Evolutionary conservation across 2,329 filamentous ascomycete species (phyloP).

Genomic region (Trichoderma polysporum): DNA sequence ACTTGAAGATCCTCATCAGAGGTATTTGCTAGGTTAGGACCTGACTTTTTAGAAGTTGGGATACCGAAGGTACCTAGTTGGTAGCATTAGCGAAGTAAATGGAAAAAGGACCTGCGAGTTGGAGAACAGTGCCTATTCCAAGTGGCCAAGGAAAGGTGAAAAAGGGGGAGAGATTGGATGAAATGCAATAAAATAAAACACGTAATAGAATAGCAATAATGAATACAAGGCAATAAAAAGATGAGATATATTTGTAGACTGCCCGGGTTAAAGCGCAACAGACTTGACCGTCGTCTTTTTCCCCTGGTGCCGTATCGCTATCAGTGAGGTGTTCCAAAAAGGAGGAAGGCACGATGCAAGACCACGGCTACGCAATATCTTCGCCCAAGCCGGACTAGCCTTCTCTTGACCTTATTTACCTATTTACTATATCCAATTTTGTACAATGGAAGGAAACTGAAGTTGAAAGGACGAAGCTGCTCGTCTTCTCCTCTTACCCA

Average conservation of each 20-base stretch:
- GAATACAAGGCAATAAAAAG: not conserved
- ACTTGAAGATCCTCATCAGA: no score
- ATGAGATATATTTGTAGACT: not conserved
- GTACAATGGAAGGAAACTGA: not conserved
- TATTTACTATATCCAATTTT: not conserved
- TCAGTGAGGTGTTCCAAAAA: not conserved
- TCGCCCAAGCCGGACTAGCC: slow-evolving; percentile 6
- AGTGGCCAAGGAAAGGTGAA: not conserved
- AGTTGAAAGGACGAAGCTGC: not conserved
- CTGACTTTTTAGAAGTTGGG: no score
- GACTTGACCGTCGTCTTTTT: not conserved
- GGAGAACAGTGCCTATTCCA: not conserved
- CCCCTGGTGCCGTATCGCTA: not conserved
- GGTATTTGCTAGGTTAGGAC: no score
- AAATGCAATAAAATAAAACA: not conserved
- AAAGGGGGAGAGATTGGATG: not conserved
- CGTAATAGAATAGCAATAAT: not conserved
- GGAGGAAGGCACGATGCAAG: slow-evolving; percentile 14
- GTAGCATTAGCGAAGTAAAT: no score
- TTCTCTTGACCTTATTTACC: not conserved
- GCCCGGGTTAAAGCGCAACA: not conserved
- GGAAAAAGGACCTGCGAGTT: not conserved
- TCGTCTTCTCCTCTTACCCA: not conserved
- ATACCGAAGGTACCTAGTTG: no score
- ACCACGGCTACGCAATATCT: not conserved